Percentiles rank a stretch among this genome's conserved stretches.
Conservation (phyloP, 75 land plant species). For the Chamaecyparis obtusa region DNA sequence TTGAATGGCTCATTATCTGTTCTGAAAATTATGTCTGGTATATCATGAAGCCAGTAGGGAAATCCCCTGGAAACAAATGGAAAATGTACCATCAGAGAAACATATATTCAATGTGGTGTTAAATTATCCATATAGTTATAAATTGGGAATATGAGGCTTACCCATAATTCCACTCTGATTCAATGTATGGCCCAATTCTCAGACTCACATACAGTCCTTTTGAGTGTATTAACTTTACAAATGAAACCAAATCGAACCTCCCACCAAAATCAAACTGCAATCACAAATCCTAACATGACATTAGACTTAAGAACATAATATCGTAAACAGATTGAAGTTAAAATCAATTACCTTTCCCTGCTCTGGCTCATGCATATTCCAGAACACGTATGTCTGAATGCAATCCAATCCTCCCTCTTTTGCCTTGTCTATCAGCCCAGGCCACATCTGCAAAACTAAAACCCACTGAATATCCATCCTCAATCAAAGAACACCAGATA, state of each 20-base stretch:
- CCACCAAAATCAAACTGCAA: constrained; percentile 26
- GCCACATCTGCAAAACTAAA: constrained; percentile 13
- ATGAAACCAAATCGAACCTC: constrained; percentile 16
- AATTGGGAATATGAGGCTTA: not conserved
- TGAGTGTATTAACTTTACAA: constrained; percentile 20
- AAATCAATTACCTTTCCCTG: constrained; percentile 7
- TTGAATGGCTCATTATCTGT: constrained; percentile 79
- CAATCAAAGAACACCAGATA: not conserved
- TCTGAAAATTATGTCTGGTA: constrained; percentile 61
- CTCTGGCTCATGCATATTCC: constrained; percentile 31
- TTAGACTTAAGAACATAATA: not conserved
- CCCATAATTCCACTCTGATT: constrained; percentile 33
- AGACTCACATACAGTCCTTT: constrained; percentile 24
- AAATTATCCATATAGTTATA: not conserved
- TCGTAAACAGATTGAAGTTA: not conserved
- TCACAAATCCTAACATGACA: not conserved
- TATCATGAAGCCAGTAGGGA: constrained; percentile 73
- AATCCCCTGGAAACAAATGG: constrained; percentile 47
- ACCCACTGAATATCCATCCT: not conserved
- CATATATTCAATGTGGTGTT: not conserved
- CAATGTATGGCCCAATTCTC: constrained; percentile 30
- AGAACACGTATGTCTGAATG: constrained; percentile 27
- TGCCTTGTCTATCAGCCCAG: constrained; percentile 11
- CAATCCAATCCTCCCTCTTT: constrained; percentile 34
- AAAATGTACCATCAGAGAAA: not conserved